Base-by-base conservation (phyloP, 768 basidiomycete species). In the Sporobolomyces roseus region DNA sequence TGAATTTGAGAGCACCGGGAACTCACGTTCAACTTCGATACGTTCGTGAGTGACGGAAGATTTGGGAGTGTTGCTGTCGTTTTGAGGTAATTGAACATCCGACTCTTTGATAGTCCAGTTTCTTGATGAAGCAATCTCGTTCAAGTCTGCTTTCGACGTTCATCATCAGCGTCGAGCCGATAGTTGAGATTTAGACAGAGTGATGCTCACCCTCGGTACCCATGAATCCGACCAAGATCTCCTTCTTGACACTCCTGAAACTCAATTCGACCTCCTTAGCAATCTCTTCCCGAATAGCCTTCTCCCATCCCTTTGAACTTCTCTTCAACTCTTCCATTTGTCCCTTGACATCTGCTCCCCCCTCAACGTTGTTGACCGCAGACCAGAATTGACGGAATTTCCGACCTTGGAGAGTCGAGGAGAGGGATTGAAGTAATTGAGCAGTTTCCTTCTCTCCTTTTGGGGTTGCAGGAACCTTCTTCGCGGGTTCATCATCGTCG, bases 381-480 rank as follows among this genome's bases (percentile, higher is more conserved):
- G 81, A 75, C 91, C 91, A 93, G 81, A 93, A 93, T 3, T 86
- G 84, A 54, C 89, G 87, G 82, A 93, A 93, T 64, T 89, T 86
- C 79, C 91, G 92, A 70, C 89, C 87, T 74, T 86, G 87, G 64
- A 90, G 83, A 65, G 89, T 83, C 74, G 82, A 83, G 77, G 87
- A 83, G 49, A 90, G 82, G 52, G 81, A 65, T 25, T 88, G 86
- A 30, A 91, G 82, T 58, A 90, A 90, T 82, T 91, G 89, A 32
- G 88, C 87, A 75, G 91, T 89, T 74, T 91, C 89, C 16, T 85
- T 80, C 72, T 82, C 71, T 33, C 71, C 71, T n/a, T 36, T 32
- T 3, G 70, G 66, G 51, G 64, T 64, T 36, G 62, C 56, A 29
- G 64, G 35, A 25, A 41, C 30, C 38, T 56, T 48, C 29, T 61